Conservation (phyloP, 495 filamentous ascomycete genomes). For the Aspergillus hancockii region DNA sequence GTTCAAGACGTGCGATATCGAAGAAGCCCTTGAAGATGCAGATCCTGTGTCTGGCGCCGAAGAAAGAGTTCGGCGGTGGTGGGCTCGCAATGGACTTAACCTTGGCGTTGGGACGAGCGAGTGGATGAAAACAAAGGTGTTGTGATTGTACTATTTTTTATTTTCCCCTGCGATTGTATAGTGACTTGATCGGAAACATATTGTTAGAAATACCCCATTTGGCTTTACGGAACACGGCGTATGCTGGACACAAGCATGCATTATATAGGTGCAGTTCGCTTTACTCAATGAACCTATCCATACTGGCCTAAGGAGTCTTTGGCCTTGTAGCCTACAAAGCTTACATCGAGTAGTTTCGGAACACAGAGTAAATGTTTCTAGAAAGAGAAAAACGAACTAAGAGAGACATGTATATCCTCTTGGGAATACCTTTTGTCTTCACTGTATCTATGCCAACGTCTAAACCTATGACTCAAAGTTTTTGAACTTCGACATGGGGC, state of each 20-base stretch:
- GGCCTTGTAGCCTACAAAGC: not conserved
- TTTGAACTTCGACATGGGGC: too few species aligned
- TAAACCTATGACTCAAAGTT: too few species aligned
- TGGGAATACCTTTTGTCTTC: too few species aligned
- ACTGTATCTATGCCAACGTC: too few species aligned
- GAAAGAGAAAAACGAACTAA: not conserved
- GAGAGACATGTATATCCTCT: too few species aligned
- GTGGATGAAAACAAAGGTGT: slow-evolving; percentile 84
- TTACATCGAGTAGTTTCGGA: not conserved
- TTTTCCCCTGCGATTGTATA: not conserved
- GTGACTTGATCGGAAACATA: not conserved
- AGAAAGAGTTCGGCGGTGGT: slow-evolving; percentile 76
- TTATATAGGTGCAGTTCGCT: not conserved
- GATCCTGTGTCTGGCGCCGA: slow-evolving; percentile 62
- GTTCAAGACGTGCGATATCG: slow-evolving; percentile 94
- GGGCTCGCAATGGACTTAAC: slow-evolving; percentile 87
- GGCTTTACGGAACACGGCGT: not conserved
- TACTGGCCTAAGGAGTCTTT: not conserved
- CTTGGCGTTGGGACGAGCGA: slow-evolving; percentile 83
- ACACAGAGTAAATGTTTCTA: too few species aligned
- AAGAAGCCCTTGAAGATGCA: slow-evolving; percentile 88
- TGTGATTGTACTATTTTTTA: slow-evolving; percentile 33
- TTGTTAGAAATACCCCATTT: slow-evolving; percentile 6
- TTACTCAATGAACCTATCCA: not conserved
- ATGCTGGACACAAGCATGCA: not conserved